Evolutionary conservation across 2,329 filamentous ascomycete species (phyloP).

Genomic region (Monilinia vaccinii-corymbosi): DNA sequence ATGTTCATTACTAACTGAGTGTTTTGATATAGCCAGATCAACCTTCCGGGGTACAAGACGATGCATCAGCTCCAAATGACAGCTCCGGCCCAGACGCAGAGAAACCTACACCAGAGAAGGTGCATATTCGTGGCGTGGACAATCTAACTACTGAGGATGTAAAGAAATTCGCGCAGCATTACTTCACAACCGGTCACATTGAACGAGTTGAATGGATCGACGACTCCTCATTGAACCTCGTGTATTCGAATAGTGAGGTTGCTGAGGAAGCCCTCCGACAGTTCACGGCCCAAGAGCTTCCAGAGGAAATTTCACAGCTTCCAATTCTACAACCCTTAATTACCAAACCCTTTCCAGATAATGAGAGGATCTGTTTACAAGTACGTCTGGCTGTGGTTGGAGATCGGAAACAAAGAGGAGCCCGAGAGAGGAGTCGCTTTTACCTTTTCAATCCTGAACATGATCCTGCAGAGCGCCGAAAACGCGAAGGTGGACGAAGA

Average conservation of each 20-base stretch:
- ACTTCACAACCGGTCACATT: slow-evolving; percentile 49
- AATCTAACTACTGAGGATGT: slow-evolving; percentile 74
- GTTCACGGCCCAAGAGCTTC: slow-evolving; percentile 40
- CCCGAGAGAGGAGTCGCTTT: slow-evolving; percentile 75
- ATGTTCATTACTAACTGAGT: background rate
- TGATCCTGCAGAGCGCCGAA: slow-evolving; percentile 66
- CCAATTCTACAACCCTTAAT: slow-evolving; percentile 55
- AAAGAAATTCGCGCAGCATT: slow-evolving; percentile 60
- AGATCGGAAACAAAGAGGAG: slow-evolving; percentile 74
- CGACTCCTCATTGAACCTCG: slow-evolving; percentile 78
- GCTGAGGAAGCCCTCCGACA: slow-evolving; percentile 47
- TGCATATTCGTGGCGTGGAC: slow-evolving; percentile 75
- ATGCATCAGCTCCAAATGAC: slow-evolving; percentile 23
- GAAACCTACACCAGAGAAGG: slow-evolving; percentile 22
- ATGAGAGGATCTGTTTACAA: slow-evolving; percentile 60
- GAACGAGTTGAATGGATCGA: slow-evolving; percentile 86
- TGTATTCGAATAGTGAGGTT: slow-evolving; percentile 52
- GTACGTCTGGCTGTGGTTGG: slow-evolving; percentile 64
- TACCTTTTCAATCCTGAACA: slow-evolving; percentile 88
- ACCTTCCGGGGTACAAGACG: slow-evolving; percentile 15
- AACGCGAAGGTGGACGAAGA: slow-evolving; percentile 46
- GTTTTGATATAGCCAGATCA: slow-evolving; percentile 12
- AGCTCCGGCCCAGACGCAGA: slow-evolving; percentile 18
- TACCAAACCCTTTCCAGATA: slow-evolving; percentile 59
- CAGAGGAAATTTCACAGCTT: slow-evolving; percentile 42